A percentile compares a stretch with the other conserved stretches of the same genome.
phyloP scores from a whole-genome alignment of 495 filamentous ascomycete species.

The Friedmanniomyces simplex region DNA sequence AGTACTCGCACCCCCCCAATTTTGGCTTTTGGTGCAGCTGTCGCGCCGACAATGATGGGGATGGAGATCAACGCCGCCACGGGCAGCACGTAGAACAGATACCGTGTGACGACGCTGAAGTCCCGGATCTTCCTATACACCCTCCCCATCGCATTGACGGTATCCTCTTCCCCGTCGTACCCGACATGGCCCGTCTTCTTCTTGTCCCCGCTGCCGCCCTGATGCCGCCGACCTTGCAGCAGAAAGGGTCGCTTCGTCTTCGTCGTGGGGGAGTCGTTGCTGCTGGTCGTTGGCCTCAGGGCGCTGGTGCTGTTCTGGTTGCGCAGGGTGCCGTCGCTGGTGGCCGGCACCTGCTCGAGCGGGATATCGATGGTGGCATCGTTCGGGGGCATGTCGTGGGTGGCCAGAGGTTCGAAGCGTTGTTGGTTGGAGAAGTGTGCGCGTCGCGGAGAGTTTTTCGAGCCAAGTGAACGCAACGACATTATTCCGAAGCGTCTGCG shows the following conservation, averaged over 20 bases:
- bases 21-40: slow-evolving; percentile 37
- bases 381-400: slow-evolving; percentile 32
- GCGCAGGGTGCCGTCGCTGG: slow-evolving; percentile 34
- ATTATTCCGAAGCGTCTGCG: not conserved
- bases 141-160: slow-evolving; percentile 71
- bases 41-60: slow-evolving; percentile 69
- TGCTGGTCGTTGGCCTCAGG: slow-evolving; percentile 1
- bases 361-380: slow-evolving; percentile 54
- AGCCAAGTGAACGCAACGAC: not conserved
- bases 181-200: slow-evolving; percentile 37
- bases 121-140: slow-evolving; percentile 76
- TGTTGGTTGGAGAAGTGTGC: slow-evolving; percentile 22
- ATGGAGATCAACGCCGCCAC: slow-evolving; percentile 63
- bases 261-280: slow-evolving; percentile 8
- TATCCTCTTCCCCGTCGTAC: slow-evolving; percentile 48
- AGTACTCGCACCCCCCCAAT: slow-evolving; percentile 60
- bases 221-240: slow-evolving; percentile 48
- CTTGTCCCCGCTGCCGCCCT: slow-evolving; percentile 35
- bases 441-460: not conserved
- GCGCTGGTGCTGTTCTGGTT: slow-evolving; percentile 26
- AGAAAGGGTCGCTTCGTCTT: slow-evolving; percentile 41
- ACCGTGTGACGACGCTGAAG: slow-evolving; percentile 78
- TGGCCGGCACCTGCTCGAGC: slow-evolving; percentile 36
- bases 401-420: slow-evolving; percentile 27
- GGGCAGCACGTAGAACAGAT: slow-evolving; percentile 79